Conservation (phyloP, 2,329 filamentous ascomycete species). For the Fusarium albidum region DNA sequence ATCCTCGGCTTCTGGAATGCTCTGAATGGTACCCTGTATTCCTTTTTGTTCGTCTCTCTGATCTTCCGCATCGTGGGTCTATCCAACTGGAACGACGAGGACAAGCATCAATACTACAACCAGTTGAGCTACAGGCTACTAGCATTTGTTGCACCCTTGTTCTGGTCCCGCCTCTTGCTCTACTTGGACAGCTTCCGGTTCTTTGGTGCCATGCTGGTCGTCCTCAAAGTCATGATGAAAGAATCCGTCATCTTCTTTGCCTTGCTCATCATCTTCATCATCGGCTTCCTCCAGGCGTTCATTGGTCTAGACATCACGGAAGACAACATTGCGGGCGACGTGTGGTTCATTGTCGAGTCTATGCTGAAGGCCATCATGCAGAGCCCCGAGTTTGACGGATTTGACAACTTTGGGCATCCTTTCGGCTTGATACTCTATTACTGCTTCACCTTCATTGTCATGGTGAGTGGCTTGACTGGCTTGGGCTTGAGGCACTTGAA, state of each 20-base stretch:
- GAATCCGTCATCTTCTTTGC: slow-evolving; percentile 97
- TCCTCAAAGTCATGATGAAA: slow-evolving; percentile 94
- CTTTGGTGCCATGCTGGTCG: slow-evolving; percentile 97
- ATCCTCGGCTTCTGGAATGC: slow-evolving; percentile 98
- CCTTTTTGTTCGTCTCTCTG: slow-evolving; percentile 80
- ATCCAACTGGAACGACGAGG: slow-evolving; percentile 59
- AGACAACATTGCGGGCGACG: slow-evolving; percentile 72
- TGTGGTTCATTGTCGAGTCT: slow-evolving; percentile 76
- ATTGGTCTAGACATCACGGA: slow-evolving; percentile 89
- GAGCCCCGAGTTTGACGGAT: slow-evolving; percentile 86
- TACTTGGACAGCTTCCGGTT: slow-evolving; percentile 95
- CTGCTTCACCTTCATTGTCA: slow-evolving; percentile 96
- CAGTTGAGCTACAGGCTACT: slow-evolving; percentile 91
- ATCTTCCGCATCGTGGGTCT: slow-evolving; percentile 81
- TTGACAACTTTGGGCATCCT: slow-evolving; percentile 89
- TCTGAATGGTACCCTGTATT: slow-evolving; percentile 87
- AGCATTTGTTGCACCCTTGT: slow-evolving; percentile 93
- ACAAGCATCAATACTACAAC: slow-evolving; percentile 70
- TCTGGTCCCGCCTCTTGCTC: slow-evolving; percentile 91
- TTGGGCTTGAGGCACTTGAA: not conserved
- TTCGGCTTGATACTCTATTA: slow-evolving; percentile 98
- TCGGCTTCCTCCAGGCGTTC: slow-evolving; percentile 93
- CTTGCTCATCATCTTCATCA: slow-evolving; percentile 80
- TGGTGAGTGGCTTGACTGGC: slow-evolving; percentile 64
- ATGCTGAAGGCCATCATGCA: slow-evolving; percentile 94